Evolutionary conservation across 2,329 filamentous ascomycete species (phyloP), one percentile per base, ranked within the genome.

Genomic region (Exophiala sp.): DNA sequence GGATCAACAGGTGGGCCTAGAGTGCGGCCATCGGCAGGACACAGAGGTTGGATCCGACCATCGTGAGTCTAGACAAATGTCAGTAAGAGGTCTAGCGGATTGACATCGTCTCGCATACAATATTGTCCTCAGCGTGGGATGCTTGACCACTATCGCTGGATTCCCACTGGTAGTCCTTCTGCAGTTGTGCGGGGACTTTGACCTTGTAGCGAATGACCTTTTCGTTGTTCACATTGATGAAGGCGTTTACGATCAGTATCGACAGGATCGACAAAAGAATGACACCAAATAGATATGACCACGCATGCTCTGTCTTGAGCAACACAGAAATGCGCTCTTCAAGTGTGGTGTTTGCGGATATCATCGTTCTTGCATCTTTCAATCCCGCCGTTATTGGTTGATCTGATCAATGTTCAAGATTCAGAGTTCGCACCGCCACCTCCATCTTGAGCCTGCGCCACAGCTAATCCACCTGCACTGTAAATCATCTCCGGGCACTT

Each of bases 1-100:
- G 92, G 89, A 69, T 88, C 89, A 54, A 71, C 72, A 83, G 78
- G 50, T 10, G 57, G 51, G 33, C 66, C 66, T 21, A 99, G 83
- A 55, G 89, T 82, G 65, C 88, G 82, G 59, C 94, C 94, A 20
- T 91, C 96, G 1, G 92, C 92, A 1, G 94, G 94, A 40, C 87
- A 88, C 70, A 57, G 59, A 39, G 62, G 61, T 43, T 62, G 54
- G 18, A 64, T 64, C 5, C 43, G 58, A 16, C 56, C 60, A 48
- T 57, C 36, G 36, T 29, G 49, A 35, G 62, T 35, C 55, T 60
- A 34, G 24, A 7, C 7, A 24, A 8, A 9, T 6, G 32, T 57
- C 34, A 55, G 53, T 35, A 45, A 16, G 3, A 32, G 11, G 21
- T 24, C 14, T 16, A 42, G 12, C 12, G n/a, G 3, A 5, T 1